Evolutionary conservation across 2,329 filamentous ascomycete species (phyloP).

Genomic region (Cercospora sojina): DNA sequence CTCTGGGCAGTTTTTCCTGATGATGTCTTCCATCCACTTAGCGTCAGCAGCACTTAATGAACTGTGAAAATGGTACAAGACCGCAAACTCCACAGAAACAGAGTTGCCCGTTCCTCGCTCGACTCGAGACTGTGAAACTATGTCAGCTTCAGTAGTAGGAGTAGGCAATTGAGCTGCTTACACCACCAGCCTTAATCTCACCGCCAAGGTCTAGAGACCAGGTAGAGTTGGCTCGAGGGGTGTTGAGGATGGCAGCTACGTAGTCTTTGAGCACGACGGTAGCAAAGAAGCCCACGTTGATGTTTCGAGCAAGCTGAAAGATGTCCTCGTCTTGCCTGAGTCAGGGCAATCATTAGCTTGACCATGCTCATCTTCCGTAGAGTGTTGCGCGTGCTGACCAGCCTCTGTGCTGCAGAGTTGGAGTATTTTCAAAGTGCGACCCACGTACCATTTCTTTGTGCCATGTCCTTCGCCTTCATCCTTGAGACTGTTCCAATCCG

Average conservation of each 20-base stretch:
- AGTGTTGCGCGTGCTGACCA: background rate
- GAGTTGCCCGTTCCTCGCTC: constrained; percentile 48
- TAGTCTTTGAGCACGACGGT: constrained; percentile 49
- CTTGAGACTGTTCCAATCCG: constrained; percentile 42
- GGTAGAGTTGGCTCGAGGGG: constrained; percentile 46
- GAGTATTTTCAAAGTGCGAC: background rate
- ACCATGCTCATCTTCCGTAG: background rate
- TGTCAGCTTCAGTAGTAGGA: background rate
- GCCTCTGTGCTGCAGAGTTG: background rate
- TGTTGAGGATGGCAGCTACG: constrained; percentile 50
- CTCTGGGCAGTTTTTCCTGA: constrained; percentile 40
- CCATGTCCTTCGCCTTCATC: constrained; percentile 32
- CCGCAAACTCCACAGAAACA: constrained; percentile 49
- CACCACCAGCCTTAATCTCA: constrained; percentile 46
- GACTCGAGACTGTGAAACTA: constrained; percentile 31
- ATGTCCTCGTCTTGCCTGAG: constrained; percentile 49
- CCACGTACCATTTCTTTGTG: constrained; percentile 40
- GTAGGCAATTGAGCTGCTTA: constrained; percentile 9
- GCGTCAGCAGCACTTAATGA: constrained; percentile 48
- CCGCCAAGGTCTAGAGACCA: constrained; percentile 49
- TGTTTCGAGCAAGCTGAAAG: constrained; percentile 49
- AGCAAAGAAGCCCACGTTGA: constrained; percentile 51
- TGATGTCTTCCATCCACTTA: constrained; percentile 48
- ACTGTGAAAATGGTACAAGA: constrained; percentile 51
- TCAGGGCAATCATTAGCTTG: background rate